Base-by-base conservation (phyloP, 139 green algal species). In the Chlamydomonas sp. region DNA sequence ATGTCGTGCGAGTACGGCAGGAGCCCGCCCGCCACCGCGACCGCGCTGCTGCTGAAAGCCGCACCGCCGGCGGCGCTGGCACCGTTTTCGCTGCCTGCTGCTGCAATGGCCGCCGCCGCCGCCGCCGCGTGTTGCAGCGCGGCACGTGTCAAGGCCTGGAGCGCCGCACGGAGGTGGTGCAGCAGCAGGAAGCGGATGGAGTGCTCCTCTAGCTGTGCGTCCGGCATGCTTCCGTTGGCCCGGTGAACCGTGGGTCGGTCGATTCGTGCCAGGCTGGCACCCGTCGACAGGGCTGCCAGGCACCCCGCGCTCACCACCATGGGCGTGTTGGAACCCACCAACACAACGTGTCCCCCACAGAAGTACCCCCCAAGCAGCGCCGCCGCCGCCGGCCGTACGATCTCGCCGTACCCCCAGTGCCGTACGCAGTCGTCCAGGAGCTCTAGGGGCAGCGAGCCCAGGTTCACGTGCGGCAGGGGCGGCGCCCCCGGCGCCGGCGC, bases 281-380 rank as follows among this genome's bases (percentile, higher is more conserved):
- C 83, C 1, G 71, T 31, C 31, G 31, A 62, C 61, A 87, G 73
- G 31, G 83, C 83, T 63, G 83, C 83, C 14, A 87, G 83, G 61
- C 72, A 14, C 6, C 62, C 83, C 2, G 83, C n/a, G 59, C 80
- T 61, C 71, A 81, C 83, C 61, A 81, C 17, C 83, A 87, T 80
- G 8, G 31, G 20, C 3, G n/a, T 80, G 71, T 87, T 87, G 62
- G 16, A 16, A 31, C 83, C 83, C 18, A 88, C 75, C 63, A 88
- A 58, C 58, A 63, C 63, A 5, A 88, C 75, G 75, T 88, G 77
- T 49, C 84, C 84, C 49, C 84, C 75, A 18, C 0, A 63, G 58
- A 88, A 88, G 84, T 78, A 88, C 31, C 84, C 84, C 9, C 20
- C 75, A 3, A 12, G 68, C 84, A 88, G 84, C 31, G 75, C 84